Evolutionary conservation across 768 basidiomycete species (phyloP).

Genomic region (Lactarius pseudohatsudake): DNA sequence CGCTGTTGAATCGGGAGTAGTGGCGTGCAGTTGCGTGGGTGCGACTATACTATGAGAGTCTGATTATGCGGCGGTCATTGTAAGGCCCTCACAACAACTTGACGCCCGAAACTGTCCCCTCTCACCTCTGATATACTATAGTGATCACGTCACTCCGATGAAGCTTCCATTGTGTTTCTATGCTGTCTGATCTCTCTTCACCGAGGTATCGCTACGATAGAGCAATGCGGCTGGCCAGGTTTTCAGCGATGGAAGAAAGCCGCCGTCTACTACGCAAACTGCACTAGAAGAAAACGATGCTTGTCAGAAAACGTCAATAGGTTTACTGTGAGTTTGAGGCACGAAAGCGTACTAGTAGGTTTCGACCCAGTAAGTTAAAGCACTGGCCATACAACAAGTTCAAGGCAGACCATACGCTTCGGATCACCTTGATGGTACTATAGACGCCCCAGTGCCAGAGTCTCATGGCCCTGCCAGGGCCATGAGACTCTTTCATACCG

Average conservation of each 20-base stretch:
- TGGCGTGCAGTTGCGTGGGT: background rate
- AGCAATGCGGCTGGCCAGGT: background rate
- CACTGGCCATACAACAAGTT: too few relatives aligned
- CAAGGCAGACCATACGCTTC: too few relatives aligned
- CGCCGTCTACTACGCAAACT: too few relatives aligned
- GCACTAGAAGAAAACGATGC: background rate
- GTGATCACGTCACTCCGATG: background rate
- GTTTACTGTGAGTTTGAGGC: background rate
- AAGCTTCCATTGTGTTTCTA: background rate
- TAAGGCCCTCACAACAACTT: background rate
- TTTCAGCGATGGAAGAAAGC: background rate
- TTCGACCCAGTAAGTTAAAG: too few relatives aligned
- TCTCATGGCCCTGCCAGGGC: too few relatives aligned
- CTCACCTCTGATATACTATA: background rate
- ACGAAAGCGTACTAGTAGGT: background rate
- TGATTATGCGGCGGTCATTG: background rate
- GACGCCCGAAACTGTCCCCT: background rate
- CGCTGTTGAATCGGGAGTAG: background rate
- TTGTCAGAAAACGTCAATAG: background rate
- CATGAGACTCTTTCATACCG: background rate
- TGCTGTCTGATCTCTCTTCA: background rate
- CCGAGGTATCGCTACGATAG: background rate
- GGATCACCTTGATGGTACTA: too few relatives aligned
- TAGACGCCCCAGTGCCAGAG: too few relatives aligned
- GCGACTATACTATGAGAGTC: background rate